Conservation (phyloP, 441 rosid species). For the Iberis amara region DNA sequence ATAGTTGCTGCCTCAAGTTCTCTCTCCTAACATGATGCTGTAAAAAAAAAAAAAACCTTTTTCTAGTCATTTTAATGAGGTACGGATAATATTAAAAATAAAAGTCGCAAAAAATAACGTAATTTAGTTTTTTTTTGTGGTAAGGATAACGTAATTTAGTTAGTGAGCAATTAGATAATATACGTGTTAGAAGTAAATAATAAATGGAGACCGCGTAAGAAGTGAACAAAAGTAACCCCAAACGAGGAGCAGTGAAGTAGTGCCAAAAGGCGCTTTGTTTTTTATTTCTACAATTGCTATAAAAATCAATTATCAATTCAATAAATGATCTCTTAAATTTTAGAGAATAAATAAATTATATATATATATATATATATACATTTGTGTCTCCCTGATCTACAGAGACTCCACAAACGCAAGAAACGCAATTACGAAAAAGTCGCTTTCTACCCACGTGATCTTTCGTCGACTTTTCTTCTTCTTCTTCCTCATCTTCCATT, state of each 20-base stretch:
- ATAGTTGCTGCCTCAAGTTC: constrained; percentile 19
- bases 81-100: too few relatives aligned
- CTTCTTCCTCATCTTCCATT: constrained; percentile 13
- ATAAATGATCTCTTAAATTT: constrained; percentile 12
- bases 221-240: constrained; percentile 17
- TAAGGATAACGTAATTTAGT: constrained; percentile 24
- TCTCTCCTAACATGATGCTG: not conserved
- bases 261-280: constrained; percentile 30
- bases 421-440: constrained; percentile 31
- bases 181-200: too few relatives aligned
- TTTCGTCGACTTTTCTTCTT: constrained; percentile 32
- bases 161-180: too few relatives aligned
- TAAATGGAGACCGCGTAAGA: constrained; percentile 27
- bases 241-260: constrained; percentile 24
- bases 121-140: too few relatives aligned
- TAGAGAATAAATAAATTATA: not conserved
- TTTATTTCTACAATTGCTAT: constrained; percentile 1
- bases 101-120: too few relatives aligned
- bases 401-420: constrained; percentile 33
- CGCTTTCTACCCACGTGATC: constrained; percentile 35
- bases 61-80: too few relatives aligned
- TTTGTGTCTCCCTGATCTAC: constrained; percentile 15
- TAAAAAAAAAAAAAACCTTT: not conserved
- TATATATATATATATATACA: constrained; percentile 7
- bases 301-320: constrained; percentile 8